Evolutionary conservation across 179 eudicot genomes (phyloP).

Genomic region (Patellifolia procumbens): DNA sequence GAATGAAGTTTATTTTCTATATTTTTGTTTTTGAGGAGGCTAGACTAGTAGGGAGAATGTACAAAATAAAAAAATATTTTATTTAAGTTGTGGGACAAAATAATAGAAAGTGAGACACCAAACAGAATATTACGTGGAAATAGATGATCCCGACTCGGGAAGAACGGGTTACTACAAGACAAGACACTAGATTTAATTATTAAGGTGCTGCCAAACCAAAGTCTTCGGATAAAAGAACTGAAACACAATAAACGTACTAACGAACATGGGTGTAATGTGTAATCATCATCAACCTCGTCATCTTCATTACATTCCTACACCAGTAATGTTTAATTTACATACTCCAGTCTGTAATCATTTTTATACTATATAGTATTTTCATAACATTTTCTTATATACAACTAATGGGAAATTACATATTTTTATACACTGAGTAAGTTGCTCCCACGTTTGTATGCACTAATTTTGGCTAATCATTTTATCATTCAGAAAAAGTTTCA

Average conservation of each 20-base stretch:
- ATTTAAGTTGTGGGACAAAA: too few species aligned
- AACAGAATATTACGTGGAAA: too few species aligned
- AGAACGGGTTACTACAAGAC: too few species aligned
- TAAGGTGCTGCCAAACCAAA: too few species aligned
- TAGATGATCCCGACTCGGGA: too few species aligned
- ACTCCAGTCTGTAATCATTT: neutral
- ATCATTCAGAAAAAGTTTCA: constrained; percentile 12
- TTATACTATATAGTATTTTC: neutral
- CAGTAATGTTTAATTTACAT: constrained; percentile 11
- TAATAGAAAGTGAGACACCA: too few species aligned
- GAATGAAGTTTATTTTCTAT: too few species aligned
- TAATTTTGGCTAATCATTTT: constrained; percentile 32
- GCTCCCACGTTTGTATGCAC: constrained; percentile 45
- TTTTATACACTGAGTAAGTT: constrained; percentile 26
- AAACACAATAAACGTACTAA: neutral
- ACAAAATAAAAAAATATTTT: too few species aligned
- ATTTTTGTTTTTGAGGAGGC: too few species aligned
- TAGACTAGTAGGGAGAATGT: too few species aligned
- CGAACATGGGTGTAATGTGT: constrained; percentile 21
- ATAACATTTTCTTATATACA: constrained; percentile 2
- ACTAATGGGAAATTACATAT: too few species aligned
- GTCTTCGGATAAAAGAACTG: neutral
- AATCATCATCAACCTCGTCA: constrained; percentile 5
- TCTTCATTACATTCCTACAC: constrained; percentile 17
- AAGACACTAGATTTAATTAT: too few species aligned